Evolutionary conservation across 225 moss, liverwort and hornwort species (phyloP).

Genomic region (Bryoerythrophyllum caledonicum): DNA sequence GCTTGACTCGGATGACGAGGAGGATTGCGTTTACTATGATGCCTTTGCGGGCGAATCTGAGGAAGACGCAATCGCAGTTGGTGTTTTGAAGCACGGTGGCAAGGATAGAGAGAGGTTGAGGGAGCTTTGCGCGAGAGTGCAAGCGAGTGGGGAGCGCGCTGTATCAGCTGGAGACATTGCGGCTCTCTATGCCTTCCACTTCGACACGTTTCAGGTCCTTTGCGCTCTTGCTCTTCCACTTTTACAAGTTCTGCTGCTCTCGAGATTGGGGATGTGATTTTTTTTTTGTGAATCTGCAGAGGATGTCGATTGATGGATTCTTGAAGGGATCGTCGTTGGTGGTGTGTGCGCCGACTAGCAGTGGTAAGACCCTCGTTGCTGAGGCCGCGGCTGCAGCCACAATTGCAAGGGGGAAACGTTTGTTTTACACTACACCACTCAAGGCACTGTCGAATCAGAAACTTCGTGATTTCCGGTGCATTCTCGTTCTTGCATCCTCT

Average conservation of each 20-base stretch:
- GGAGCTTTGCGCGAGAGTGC: slow-evolving; percentile 66
- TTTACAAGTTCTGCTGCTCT: neutral
- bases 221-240: neutral
- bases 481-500: slow-evolving; percentile 28
- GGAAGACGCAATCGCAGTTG: slow-evolving; percentile 51
- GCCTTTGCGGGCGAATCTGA: slow-evolving; percentile 60
- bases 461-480: slow-evolving; percentile 81
- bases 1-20: slow-evolving; percentile 41
- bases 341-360: slow-evolving; percentile 94
- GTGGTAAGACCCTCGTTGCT: slow-evolving; percentile 92
- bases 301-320: slow-evolving; percentile 79
- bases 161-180: slow-evolving; percentile 68
- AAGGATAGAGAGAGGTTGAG: slow-evolving; percentile 49
- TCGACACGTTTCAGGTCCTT: slow-evolving; percentile 76
- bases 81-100: slow-evolving; percentile 23
- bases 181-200: slow-evolving; percentile 66
- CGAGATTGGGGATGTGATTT: neutral
- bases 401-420: slow-evolving; percentile 69
- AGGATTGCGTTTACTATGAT: slow-evolving; percentile 38
- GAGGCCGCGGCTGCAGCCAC: slow-evolving; percentile 95
- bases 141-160: slow-evolving; percentile 65
- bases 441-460: slow-evolving; percentile 98
- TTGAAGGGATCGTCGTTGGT: slow-evolving; percentile 81
- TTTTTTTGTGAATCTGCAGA: slow-evolving; percentile 31
- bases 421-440: slow-evolving; percentile 95